phyloP scores from a whole-genome alignment of 768 basidiomycete genomes.

The Lentinula sp. region DNA sequence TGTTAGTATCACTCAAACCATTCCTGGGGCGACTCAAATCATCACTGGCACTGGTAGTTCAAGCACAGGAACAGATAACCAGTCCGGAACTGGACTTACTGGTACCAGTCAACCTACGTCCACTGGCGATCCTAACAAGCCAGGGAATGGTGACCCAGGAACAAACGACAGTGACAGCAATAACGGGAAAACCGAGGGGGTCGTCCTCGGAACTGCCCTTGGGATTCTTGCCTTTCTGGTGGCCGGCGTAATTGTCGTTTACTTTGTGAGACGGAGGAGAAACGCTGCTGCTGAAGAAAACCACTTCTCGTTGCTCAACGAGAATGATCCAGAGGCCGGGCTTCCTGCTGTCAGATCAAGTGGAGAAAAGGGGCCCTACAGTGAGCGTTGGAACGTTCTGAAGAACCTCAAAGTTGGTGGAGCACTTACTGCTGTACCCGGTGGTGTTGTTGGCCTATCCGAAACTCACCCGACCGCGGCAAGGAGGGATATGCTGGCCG shows the following conservation, averaged over 20 bases:
- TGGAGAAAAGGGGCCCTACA: constrained; percentile 4
- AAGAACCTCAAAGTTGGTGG: constrained; percentile 11
- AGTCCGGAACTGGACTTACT: constrained; percentile 13
- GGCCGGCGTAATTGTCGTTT: constrained; percentile 31
- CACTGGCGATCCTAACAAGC: constrained; percentile 13
- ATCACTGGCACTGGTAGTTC: neutral
- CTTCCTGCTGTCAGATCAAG: constrained; percentile 24
- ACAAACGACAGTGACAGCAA: constrained; percentile 11
- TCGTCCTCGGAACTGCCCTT: constrained; percentile 59
- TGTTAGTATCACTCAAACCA: constrained; percentile 24
- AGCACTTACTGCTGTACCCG: constrained; percentile 23
- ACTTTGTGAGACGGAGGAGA: constrained; percentile 35
- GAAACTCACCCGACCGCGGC: constrained; percentile 18
- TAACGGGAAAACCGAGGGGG: constrained; percentile 30
- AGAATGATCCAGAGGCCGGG: constrained; percentile 21
- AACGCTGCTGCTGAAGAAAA: constrained; percentile 14
- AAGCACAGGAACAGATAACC: neutral
- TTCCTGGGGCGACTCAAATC: constrained; percentile 28
- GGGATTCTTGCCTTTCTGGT: constrained; percentile 53
- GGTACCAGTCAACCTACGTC: constrained; percentile 14
- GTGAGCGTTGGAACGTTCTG: neutral
- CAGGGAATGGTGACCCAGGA: constrained; percentile 13
- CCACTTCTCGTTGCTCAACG: constrained; percentile 25
- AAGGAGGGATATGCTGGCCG: constrained; percentile 70
- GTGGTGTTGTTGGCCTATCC: constrained; percentile 5